Percentiles rank a stretch among this genome's conserved stretches.
phyloP scores from a whole-genome alignment of 208 protist genomes.

The Trypanosoma lewisi region DNA sequence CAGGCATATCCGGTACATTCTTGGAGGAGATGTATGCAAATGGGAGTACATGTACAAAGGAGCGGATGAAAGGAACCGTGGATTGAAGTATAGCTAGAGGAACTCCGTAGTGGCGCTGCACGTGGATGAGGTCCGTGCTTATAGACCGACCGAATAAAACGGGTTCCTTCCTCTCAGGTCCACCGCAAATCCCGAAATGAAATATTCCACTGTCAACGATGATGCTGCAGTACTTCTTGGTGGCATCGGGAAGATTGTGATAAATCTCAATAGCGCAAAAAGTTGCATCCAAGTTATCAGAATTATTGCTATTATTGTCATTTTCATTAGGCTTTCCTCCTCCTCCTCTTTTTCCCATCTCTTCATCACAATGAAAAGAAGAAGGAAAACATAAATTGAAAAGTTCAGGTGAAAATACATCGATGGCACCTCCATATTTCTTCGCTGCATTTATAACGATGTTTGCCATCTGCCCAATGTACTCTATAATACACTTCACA shows the following conservation, averaged over 20 bases:
- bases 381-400: constrained; percentile 42
- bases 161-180: constrained; percentile 33
- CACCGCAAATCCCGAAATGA: constrained; percentile 32
- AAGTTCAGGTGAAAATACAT: constrained; percentile 39
- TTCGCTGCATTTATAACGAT: constrained; percentile 20
- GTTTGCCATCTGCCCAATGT: constrained; percentile 30
- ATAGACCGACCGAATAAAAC: constrained; percentile 33
- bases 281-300: constrained; percentile 36
- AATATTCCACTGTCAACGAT: constrained; percentile 42
- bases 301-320: constrained; percentile 19
- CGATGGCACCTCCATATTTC: constrained; percentile 40
- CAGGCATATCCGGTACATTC: constrained; percentile 12
- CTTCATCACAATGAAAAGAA: too few species aligned
- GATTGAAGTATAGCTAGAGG: constrained; percentile 37
- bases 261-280: constrained; percentile 39
- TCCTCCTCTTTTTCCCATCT: too few species aligned
- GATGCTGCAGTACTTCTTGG: constrained; percentile 25
- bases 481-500: constrained; percentile 6
- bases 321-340: not conserved
- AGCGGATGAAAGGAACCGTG: constrained; percentile 31
- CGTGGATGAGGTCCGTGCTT: constrained; percentile 24
- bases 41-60: constrained; percentile 34
- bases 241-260: constrained; percentile 16
- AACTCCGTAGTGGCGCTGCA: constrained; percentile 28
- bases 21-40: constrained; percentile 28